phyloP scores from a whole-genome alignment of 805 yeast genomes.

The Candida odintsovae region DNA sequence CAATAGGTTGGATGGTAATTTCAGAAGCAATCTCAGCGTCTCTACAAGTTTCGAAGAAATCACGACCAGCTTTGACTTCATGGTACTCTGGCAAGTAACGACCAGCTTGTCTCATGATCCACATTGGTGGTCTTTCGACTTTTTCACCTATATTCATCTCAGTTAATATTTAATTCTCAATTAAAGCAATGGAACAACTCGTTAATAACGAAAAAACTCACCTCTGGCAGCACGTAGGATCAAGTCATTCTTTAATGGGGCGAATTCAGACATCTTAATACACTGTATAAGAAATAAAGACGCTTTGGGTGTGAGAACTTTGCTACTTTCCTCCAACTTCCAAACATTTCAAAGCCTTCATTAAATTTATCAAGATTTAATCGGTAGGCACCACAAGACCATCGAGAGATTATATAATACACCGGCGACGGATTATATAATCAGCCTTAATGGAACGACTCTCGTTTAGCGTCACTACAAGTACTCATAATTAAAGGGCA shows the following conservation, averaged over 20 bases:
- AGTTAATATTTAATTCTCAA: constrained; percentile 20
- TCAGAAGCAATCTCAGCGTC: constrained; percentile 91
- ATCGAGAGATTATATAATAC: too few species aligned
- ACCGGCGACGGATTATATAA: too few species aligned
- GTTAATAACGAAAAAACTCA: neutral
- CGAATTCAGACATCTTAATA: constrained; percentile 37
- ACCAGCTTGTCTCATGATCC: constrained; percentile 99
- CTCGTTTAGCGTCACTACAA: too few species aligned
- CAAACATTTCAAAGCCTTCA: too few species aligned
- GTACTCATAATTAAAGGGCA: too few species aligned
- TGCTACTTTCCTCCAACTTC: neutral
- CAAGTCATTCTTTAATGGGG: constrained; percentile 82
- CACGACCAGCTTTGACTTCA: constrained; percentile 74
- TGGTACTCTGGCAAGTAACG: constrained; percentile 89
- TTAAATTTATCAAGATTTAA: too few species aligned
- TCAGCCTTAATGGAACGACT: too few species aligned
- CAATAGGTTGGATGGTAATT: constrained; percentile 93
- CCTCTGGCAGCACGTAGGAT: constrained; percentile 86
- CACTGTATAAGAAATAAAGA: neutral
- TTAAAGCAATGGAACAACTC: neutral
- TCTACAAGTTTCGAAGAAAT: constrained; percentile 93
- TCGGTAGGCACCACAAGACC: too few species aligned
- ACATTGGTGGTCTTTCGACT: constrained; percentile 95
- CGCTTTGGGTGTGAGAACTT: neutral
- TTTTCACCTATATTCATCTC: constrained; percentile 35